phyloP scores from a whole-genome alignment of 2,329 filamentous ascomycete genomes.

The Chrysoporthe puriensis region DNA sequence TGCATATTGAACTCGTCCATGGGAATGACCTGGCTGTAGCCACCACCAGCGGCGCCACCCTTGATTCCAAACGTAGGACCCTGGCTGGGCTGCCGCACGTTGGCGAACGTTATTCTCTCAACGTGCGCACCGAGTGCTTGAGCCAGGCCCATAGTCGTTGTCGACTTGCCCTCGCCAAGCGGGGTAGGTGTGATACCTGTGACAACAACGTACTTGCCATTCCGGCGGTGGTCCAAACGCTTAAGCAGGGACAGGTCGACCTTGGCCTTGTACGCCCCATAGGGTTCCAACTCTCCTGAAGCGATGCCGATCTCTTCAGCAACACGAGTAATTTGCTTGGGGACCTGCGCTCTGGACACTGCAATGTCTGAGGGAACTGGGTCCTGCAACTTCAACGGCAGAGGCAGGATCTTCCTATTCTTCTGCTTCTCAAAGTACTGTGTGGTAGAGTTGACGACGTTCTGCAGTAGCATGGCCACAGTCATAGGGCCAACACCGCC shows the following conservation, averaged over 20 bases:
- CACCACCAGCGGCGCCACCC: conserved; percentile 93
- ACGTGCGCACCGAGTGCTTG: conserved; percentile 91
- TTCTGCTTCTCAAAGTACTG: conserved; percentile 83
- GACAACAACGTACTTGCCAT: conserved; percentile 90
- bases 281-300: conserved; percentile 88
- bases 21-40: conserved; percentile 98
- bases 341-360: conserved; percentile 84
- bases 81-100: conserved; percentile 95
- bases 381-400: conserved; percentile 77
- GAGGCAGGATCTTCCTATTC: conserved; percentile 74
- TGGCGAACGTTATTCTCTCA: conserved; percentile 87
- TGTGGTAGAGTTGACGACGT: conserved; percentile 86
- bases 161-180: conserved; percentile 96
- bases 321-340: conserved; percentile 87
- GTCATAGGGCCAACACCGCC: conserved; percentile 99
- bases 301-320: conserved; percentile 88
- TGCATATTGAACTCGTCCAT: conserved; percentile 99
- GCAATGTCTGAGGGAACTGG: conserved; percentile 97
- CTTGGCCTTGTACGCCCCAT: conserved; percentile 95
- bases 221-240: conserved; percentile 80
- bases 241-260: conserved; percentile 82
- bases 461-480: conserved; percentile 95
- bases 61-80: conserved; percentile 99
- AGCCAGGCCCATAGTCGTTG: conserved; percentile 92
- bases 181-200: conserved; percentile 97